Conservation (phyloP, 2,329 filamentous ascomycete genomes). For the Ophiosphaerella narmari region DNA sequence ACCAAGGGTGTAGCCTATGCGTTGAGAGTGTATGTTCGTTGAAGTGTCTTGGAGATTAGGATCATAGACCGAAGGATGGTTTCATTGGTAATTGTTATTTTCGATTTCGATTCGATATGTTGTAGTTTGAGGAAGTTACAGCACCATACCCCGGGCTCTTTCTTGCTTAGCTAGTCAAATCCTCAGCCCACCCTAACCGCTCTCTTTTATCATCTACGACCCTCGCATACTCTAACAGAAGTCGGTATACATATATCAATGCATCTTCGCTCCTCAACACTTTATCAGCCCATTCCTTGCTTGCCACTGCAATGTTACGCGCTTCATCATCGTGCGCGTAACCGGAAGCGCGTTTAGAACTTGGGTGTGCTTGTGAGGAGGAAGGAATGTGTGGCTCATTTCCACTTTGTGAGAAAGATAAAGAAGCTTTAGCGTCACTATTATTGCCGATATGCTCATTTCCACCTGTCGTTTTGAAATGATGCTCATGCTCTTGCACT, state of each 20-base stretch:
- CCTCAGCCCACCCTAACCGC: constrained; percentile 47
- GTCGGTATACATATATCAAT: constrained; percentile 69
- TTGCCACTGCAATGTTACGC: constrained; percentile 66
- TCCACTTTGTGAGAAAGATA: neutral
- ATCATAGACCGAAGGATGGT: too few relatives aligned
- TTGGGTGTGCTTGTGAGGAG: neutral
- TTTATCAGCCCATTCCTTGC: constrained; percentile 69
- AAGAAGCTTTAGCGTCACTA: neutral
- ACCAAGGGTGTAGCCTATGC: neutral
- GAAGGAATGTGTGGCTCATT: neutral
- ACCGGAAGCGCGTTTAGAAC: neutral
- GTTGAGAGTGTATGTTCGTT: too few relatives aligned
- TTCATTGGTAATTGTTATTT: too few relatives aligned
- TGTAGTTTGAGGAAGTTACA: neutral
- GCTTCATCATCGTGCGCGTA: constrained; percentile 59
- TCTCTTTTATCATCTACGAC: constrained; percentile 50
- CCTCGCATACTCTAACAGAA: constrained; percentile 55
- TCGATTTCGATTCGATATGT: neutral
- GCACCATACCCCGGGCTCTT: neutral
- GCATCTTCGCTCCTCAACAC: constrained; percentile 74
- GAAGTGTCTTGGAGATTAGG: neutral
- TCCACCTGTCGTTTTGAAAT: constrained; percentile 14
- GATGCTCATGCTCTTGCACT: constrained; percentile 18
- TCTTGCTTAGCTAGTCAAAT: constrained; percentile 23
- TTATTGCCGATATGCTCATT: neutral